Conservation (phyloP, 2,329 filamentous ascomycete species). For the Endocalyx cinctus region DNA sequence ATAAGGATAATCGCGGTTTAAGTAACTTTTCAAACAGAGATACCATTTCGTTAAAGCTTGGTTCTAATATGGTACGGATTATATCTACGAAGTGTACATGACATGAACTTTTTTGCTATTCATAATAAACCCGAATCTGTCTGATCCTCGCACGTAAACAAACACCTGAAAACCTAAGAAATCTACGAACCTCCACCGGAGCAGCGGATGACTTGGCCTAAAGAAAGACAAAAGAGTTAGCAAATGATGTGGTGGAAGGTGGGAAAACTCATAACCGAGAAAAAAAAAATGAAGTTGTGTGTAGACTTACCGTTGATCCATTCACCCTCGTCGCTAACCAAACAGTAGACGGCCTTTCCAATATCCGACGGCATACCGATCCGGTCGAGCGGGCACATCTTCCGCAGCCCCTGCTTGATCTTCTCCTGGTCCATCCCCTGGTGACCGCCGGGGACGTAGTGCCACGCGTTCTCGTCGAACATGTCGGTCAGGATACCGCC, state of each 20-base stretch:
- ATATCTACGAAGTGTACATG: no score
- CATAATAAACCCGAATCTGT: no score
- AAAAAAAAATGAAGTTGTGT: conserved; percentile 1
- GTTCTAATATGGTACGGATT: no score
- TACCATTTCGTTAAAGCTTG: no score
- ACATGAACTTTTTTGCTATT: no score
- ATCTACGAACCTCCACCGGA: conserved; percentile 27
- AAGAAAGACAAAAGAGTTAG: conserved; percentile 2
- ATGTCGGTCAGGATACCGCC: conserved; percentile 74
- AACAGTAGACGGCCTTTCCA: conserved; percentile 51
- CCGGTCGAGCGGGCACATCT: conserved; percentile 54
- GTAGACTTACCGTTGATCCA: conserved; percentile 60
- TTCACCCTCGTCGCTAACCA: conserved; percentile 54
- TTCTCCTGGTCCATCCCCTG: conserved; percentile 46
- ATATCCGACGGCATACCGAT: conserved; percentile 56
- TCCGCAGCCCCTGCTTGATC: conserved; percentile 51
- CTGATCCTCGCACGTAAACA: no score
- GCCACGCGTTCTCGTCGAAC: conserved; percentile 67
- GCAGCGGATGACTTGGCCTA: conserved; percentile 30
- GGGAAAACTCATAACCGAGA: no score
- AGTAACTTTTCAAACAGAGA: no score
- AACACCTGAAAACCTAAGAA: no score
- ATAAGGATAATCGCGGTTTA: no score
- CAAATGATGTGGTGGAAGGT: neutral
- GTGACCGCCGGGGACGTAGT: conserved; percentile 55